Evolutionary conservation across 1,284 basidiomycete genomes (phyloP).

Genomic region (Ustilago xerochloae): DNA sequence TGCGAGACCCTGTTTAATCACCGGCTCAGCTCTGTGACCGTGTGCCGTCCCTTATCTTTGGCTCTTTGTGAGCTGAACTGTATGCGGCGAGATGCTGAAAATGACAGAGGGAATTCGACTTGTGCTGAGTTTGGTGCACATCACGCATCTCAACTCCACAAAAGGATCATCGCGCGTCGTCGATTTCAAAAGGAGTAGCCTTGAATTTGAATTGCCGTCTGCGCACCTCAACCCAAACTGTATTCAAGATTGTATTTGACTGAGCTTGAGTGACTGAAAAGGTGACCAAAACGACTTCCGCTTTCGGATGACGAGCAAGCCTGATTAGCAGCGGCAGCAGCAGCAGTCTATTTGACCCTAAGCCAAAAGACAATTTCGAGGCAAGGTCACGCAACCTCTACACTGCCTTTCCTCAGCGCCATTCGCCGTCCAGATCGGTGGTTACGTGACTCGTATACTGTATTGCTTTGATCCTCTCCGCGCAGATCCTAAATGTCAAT

Average conservation of each 20-base stretch:
- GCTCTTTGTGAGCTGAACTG: background rate
- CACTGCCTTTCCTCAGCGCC: background rate
- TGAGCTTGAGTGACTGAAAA: background rate
- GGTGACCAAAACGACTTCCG: conserved; percentile 9
- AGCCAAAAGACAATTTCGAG: background rate
- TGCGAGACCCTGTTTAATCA: background rate
- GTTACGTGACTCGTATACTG: conserved; percentile 9
- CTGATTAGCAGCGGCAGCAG: background rate
- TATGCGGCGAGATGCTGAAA: conserved; percentile 4
- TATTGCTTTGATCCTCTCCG: background rate
- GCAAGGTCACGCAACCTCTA: conserved; percentile 31
- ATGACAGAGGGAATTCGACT: conserved; percentile 1
- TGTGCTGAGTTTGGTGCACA: conserved; percentile 22
- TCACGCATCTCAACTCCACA: conserved; percentile 48
- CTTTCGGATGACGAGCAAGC: conserved; percentile 29
- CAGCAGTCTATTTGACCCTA: background rate
- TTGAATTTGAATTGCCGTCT: background rate
- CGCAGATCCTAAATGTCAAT: background rate
- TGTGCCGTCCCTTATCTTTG: conserved; percentile 2
- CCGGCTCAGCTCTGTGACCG: background rate
- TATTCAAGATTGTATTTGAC: background rate
- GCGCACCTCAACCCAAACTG: background rate
- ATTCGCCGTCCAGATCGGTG: conserved; percentile 9
- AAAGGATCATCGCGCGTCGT: conserved; percentile 34
- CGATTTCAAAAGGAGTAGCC: background rate